Evolutionary conservation across 305 asterid genomes (phyloP).

Genomic region (Rubia tinctorum): DNA sequence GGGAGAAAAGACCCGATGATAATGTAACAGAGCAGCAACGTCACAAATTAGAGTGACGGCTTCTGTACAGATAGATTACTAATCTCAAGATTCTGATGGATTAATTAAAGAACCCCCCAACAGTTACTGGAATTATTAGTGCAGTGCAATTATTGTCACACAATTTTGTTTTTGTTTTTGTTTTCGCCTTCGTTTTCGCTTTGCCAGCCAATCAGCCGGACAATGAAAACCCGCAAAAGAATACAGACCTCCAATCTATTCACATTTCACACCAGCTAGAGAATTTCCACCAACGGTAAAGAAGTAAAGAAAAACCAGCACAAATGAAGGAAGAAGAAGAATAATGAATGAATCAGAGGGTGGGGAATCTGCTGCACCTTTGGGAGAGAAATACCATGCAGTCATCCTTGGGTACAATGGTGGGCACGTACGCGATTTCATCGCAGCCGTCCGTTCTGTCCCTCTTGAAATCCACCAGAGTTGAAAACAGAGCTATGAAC

Average conservation of each 20-base stretch:
- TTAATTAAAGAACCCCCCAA: not conserved
- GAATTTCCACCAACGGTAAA: not conserved
- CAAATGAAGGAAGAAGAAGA: not conserved
- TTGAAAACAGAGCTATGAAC: conserved; percentile 11
- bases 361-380: conserved; percentile 1
- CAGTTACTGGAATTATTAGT: not conserved
- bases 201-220: not conserved
- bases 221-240: not conserved
- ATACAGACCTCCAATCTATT: not conserved
- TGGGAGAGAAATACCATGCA: conserved; percentile 3
- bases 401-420: conserved; percentile 8
- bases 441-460: conserved; percentile 6
- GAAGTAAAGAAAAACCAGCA: not conserved
- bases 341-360: not conserved
- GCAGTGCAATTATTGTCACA: not conserved
- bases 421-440: conserved; percentile 10
- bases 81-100: not conserved
- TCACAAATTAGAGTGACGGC: not conserved
- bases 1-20: not conserved
- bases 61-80: not conserved
- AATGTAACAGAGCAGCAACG: not conserved
- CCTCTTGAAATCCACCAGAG: conserved; percentile 9
- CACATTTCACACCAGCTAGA: not conserved
- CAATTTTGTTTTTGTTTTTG: too few species aligned
- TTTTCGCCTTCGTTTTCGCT: too few species aligned